Evolutionary conservation across 83 land plant genomes (phyloP), one percentile per base, ranked within the genome.

Genomic region (Picea mariana): DNA sequence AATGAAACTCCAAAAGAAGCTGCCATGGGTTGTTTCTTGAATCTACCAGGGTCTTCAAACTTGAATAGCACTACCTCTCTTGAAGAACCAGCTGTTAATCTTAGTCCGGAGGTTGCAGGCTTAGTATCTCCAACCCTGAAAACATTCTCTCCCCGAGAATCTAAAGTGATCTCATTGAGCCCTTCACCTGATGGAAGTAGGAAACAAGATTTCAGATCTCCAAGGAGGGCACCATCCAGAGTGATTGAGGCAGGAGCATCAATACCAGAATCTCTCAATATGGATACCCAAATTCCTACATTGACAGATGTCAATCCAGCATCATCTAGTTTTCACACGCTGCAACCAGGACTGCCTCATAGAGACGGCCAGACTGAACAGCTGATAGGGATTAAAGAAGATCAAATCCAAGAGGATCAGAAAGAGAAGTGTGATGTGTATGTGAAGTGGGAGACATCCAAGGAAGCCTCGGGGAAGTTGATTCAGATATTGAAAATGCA

Each of bases 371-470:
- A n/a, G 3, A 44, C 11, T 7, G 42, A 73, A 44, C 24, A 44
- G 21, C 5, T 42, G 26, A 21, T 23, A 44, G 15, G 47, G 21
- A 73, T 23, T 21, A 47, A 44, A 42, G 55, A 73, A 9, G 76
- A 42, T 72, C 23, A 72, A 42, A 71, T 20, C 75, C 75, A 71
- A 34, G 75, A 13, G 75, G 75, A 69, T 6, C 9, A 69, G 23
- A 47, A 72, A 40, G 79, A 77, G 3, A 77, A 77, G 40, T 77
- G 42, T 47, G 89, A 91, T 44, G 89, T 87, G 15, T 87, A 82
- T 83, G 93, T 91, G 64, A 89, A 89, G 65, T 91, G 93, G 93
- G 93, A 91, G 82, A 85, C 84, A 47, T 78, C 90, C 6, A 89
- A 87, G 52, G 91, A 85, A 76, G 73, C 17, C 27, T 73, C 89